phyloP scores from a whole-genome alignment of 164 flowering plant genomes.

The Liquidambar formosana region DNA sequence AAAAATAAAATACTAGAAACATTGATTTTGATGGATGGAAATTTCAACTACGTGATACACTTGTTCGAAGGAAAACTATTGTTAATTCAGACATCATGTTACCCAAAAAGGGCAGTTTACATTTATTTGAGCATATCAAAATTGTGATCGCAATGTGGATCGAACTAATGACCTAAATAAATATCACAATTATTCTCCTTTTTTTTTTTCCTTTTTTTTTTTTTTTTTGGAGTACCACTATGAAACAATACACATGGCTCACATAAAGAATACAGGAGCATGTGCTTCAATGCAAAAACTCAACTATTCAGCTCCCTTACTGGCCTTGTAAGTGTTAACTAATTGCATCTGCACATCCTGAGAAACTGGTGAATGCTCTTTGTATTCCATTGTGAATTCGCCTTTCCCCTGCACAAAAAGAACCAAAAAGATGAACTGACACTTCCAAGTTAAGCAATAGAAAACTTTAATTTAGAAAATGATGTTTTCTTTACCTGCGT shows the following conservation, averaged over 20 bases:
- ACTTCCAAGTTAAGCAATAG: neutral
- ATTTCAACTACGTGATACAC: too few species aligned
- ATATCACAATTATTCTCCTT: neutral
- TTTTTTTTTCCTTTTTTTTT: neutral
- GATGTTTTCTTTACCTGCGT: slow-evolving; percentile 63
- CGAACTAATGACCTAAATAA: neutral
- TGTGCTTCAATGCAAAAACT: neutral
- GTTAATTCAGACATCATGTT: too few species aligned
- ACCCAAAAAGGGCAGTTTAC: neutral
- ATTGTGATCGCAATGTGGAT: slow-evolving; percentile 5
- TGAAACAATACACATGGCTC: neutral
- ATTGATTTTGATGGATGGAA: too few species aligned
- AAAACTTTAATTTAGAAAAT: neutral
- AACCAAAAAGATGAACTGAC: neutral
- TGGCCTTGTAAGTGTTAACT: slow-evolving; percentile 66
- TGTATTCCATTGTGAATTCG: slow-evolving; percentile 98
- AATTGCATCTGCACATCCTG: slow-evolving; percentile 86
- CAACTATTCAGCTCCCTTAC: slow-evolving; percentile 38
- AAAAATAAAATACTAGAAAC: too few species aligned
- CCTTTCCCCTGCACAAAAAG: slow-evolving; percentile 80
- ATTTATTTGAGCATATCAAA: slow-evolving; percentile 2
- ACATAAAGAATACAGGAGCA: neutral
- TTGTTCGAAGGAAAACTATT: too few species aligned
- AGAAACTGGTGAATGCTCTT: slow-evolving; percentile 80
- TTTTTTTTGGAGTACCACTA: neutral